Base-by-base conservation (phyloP, 2,329 filamentous ascomycete species). In the Penicillium hesseltinei region DNA sequence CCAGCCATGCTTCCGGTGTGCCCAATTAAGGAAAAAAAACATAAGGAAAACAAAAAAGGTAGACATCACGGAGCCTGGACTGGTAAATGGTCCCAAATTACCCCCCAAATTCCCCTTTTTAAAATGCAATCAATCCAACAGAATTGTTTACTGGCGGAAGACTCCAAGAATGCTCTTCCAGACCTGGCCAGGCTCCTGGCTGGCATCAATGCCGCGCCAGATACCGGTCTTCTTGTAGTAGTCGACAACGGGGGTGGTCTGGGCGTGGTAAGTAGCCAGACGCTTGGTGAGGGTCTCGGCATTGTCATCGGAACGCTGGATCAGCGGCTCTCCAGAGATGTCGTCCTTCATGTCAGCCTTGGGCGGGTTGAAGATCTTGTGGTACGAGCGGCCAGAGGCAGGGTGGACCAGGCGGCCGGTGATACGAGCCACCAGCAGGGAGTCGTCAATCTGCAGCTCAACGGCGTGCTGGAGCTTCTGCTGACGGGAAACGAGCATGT, bases 161-260 rank as follows among this genome's bases (percentile, higher is more conserved):
- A 97, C 88, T 70, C 87, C 85, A 62, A 97, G 82, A 75, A 99
- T 81, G 75, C 88, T 91, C 83, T 91, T 92, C 94, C 94, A 99
- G 61, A 99, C 94, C 77, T 92, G 88, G 47, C 91, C 90, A 21
- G 94, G 94, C 80, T 96, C 88, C 82, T 99, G 92, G 81, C 90
- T 95, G 64, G 94, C 94, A 75, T 99, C 94, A 70, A 99, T 86
- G 62, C 89, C 89, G 77, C 88, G 89, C 94, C 94, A 99, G 82
- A 99, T 97, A 67, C 92, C 92, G 49, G 90, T 96, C 80, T 92
- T 91, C 81, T 95, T 90, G 86, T 99, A 99, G 84, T 99, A 99
- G 58, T 87, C 84, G 62, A 96, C 92, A 49, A 99, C 94, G 21
- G 94, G 94, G 44, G 86, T 80, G 35, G 94, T 99, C 85, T 99